phyloP scores from a whole-genome alignment of 75 land plant genomes.

The Adiantum capillusveneris region DNA sequence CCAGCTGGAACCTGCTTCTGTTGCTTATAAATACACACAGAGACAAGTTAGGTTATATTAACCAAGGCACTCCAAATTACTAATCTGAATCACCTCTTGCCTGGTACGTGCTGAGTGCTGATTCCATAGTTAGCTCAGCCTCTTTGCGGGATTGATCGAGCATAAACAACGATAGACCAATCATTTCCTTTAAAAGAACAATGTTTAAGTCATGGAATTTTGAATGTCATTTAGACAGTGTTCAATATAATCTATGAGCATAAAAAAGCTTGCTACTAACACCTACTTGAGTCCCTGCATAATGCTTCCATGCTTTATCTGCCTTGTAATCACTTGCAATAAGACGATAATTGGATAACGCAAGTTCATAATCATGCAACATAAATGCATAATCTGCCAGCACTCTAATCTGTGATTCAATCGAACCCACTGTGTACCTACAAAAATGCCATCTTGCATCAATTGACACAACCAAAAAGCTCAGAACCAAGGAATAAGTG shows the following conservation, averaged over 20 bases:
- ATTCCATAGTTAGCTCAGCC: conserved; percentile 89
- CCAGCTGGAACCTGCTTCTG: conserved; percentile 66
- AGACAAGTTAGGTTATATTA: neutral
- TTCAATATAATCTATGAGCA: too few relatives aligned
- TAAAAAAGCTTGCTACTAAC: too few relatives aligned
- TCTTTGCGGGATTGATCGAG: conserved; percentile 93
- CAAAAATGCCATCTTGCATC: conserved; percentile 1
- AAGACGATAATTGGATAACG: conserved; percentile 89
- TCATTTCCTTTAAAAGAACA: conserved; percentile 92
- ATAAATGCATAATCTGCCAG: conserved; percentile 99
- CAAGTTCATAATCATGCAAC: conserved; percentile 98
- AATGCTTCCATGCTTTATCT: conserved; percentile 94
- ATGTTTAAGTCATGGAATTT: too few relatives aligned
- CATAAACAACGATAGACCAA: conserved; percentile 81
- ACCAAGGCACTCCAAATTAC: neutral
- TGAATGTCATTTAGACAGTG: too few relatives aligned
- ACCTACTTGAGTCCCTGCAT: conserved; percentile 96
- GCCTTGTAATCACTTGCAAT: conserved; percentile 92
- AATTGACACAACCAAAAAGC: neutral
- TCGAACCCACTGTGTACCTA: conserved; percentile 92
- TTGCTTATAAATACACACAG: neutral
- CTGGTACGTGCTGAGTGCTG: conserved; percentile 70
- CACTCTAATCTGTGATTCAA: conserved; percentile 93
- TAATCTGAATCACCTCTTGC: conserved; percentile 20
- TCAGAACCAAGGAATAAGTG: too few relatives aligned